phyloP scores from a whole-genome alignment of 495 filamentous ascomycete genomes.

The Aspergillus egyptiacus region DNA sequence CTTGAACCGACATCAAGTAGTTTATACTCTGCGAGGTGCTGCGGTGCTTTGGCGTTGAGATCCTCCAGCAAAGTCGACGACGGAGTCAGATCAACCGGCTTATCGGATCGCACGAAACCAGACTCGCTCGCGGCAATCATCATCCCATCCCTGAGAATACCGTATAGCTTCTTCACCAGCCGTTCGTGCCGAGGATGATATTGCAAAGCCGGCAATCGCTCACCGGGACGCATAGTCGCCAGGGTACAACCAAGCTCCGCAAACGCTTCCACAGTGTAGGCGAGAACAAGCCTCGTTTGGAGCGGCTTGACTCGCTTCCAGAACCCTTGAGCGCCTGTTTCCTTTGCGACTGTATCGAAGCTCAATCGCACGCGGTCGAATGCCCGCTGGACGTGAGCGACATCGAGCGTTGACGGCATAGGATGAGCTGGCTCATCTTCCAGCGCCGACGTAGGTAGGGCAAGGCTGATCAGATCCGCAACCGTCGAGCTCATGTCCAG shows the following conservation, averaged over 20 bases:
- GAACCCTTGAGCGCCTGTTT: slow-evolving; percentile 26
- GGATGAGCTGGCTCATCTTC: background rate
- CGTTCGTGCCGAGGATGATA: background rate
- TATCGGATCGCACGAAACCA: background rate
- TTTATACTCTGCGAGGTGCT: slow-evolving; percentile 25
- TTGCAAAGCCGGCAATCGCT: background rate
- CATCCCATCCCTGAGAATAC: background rate
- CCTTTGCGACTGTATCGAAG: slow-evolving; percentile 30
- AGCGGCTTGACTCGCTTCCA: slow-evolving; percentile 14
- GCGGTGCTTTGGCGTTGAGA: slow-evolving; percentile 9
- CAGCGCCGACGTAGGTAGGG: background rate
- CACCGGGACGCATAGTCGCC: slow-evolving; percentile 7
- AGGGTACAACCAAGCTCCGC: slow-evolving; percentile 33
- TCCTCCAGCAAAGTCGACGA: background rate
- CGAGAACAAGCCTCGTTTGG: slow-evolving; percentile 28
- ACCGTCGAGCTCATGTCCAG: slow-evolving; percentile 5
- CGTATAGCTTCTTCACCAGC: background rate
- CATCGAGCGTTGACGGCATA: background rate
- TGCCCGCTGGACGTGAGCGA: background rate
- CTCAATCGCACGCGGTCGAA: slow-evolving; percentile 15
- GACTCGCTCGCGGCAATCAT: background rate
- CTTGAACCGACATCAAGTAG: slow-evolving; percentile 25
- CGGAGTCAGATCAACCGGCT: background rate
- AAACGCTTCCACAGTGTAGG: slow-evolving; percentile 36
- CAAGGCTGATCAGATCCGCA: slow-evolving; percentile 3